Conservation (phyloP, 768 basidiomycete genomes). For the Mycena capillaripes region DNA sequence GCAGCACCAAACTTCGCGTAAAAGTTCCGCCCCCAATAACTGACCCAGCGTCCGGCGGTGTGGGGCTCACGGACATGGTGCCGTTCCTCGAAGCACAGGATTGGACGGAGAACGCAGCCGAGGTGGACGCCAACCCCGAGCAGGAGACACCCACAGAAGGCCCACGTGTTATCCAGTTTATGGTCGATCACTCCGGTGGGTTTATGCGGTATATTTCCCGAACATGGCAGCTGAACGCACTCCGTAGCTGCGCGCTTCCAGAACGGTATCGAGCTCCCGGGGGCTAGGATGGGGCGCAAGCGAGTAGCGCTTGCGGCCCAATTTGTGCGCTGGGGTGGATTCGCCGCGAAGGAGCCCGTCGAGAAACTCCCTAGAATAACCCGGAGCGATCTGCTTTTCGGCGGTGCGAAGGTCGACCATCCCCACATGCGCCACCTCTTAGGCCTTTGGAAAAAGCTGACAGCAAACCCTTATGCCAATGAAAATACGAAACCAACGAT, state of each 20-base stretch:
- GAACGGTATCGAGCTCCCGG: background rate
- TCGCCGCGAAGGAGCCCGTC: constrained; percentile 20
- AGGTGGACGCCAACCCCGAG: background rate
- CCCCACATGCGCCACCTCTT: constrained; percentile 24
- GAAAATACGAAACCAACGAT: too few relatives aligned
- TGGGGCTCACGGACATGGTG: constrained; percentile 17
- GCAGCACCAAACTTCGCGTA: background rate
- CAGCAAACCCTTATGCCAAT: too few relatives aligned
- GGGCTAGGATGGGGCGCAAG: background rate
- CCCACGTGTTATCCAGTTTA: constrained; percentile 5
- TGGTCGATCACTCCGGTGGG: constrained; percentile 6
- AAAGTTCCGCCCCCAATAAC: background rate
- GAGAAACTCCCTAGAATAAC: background rate
- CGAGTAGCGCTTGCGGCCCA: background rate
- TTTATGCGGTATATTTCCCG: background rate
- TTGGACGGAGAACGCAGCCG: constrained; percentile 16
- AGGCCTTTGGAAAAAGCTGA: background rate
- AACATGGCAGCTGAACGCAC: background rate
- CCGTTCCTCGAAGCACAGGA: constrained; percentile 6
- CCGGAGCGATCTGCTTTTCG: background rate
- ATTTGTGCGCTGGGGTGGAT: constrained; percentile 42
- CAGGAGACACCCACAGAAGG: background rate
- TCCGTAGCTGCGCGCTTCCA: background rate
- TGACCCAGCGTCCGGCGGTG: background rate
- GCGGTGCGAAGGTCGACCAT: background rate